Conservation (phyloP, 176 grass and related monocot species). For the Elaeis guineensis region DNA sequence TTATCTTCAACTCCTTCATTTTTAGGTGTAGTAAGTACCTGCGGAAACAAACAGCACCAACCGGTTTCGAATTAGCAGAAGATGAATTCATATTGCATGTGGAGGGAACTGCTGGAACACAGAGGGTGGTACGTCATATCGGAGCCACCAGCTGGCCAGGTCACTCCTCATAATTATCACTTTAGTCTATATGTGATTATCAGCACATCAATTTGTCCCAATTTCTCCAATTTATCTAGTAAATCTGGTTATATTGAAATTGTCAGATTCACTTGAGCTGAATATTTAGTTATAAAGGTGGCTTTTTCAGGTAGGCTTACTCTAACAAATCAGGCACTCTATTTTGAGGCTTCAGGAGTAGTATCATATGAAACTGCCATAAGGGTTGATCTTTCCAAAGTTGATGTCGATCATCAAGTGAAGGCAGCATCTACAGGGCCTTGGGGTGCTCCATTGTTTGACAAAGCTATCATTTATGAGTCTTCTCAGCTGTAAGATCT, state of each 20-base stretch:
- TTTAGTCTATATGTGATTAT: no score
- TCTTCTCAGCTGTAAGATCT: conserved; percentile 49
- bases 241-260: no score
- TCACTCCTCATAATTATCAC: conserved; percentile 11
- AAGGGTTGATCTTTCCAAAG: conserved; percentile 57
- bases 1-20: not conserved
- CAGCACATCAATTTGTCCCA: no score
- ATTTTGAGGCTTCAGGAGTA: conserved; percentile 68
- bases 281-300: no score
- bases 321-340: conserved; percentile 77
- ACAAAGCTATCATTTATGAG: conserved; percentile 70
- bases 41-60: conserved; percentile 49
- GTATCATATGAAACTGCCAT: conserved; percentile 64
- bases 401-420: conserved; percentile 48
- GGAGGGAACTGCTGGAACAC: conserved; percentile 60
- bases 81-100: conserved; percentile 81
- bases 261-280: no score
- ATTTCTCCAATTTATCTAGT: no score
- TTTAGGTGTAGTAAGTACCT: conserved; percentile 53
- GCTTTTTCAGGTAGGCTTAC: conserved; percentile 52
- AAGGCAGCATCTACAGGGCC: conserved; percentile 76
- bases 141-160: conserved; percentile 71
- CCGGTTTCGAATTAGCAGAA: conserved; percentile 52
- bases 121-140: conserved; percentile 72
- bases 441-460: conserved; percentile 82